Conservation (phyloP, 208 protist species). For the Endotrypanum monterogeii region DNA sequence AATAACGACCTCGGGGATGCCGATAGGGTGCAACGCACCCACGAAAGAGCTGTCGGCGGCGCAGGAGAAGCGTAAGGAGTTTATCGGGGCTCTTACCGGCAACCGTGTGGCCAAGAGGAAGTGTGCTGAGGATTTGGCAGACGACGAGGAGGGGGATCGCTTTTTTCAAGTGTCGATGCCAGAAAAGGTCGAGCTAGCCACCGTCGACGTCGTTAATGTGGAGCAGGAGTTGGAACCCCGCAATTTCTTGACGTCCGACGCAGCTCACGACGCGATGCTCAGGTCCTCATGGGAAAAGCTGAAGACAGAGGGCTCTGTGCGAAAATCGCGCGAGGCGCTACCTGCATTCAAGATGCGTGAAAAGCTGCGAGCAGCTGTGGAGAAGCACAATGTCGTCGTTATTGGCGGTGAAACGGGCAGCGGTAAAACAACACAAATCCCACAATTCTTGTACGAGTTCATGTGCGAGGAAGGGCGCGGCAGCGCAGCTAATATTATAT, state of each 20-base stretch:
- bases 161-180: slow-evolving; percentile 62
- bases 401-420: slow-evolving; percentile 97
- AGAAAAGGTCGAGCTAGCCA: slow-evolving; percentile 62
- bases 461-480: slow-evolving; percentile 85
- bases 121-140: slow-evolving; percentile 6
- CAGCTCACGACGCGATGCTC: slow-evolving; percentile 40
- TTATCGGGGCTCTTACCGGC: slow-evolving; percentile 59
- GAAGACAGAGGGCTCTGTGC: slow-evolving; percentile 48
- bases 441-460: slow-evolving; percentile 96
- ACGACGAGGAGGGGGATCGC: slow-evolving; percentile 54
- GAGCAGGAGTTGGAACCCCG: slow-evolving; percentile 36
- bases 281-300: slow-evolving; percentile 66
- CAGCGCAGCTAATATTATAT: slow-evolving; percentile 90
- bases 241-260: slow-evolving; percentile 54
- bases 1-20: slow-evolving; percentile 13
- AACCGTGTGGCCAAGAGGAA: slow-evolving; percentile 14
- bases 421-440: slow-evolving; percentile 98
- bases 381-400: slow-evolving; percentile 90
- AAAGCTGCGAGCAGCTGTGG: slow-evolving; percentile 58
- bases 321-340: slow-evolving; percentile 49
- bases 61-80: slow-evolving; percentile 68
- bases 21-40: slow-evolving; percentile 16
- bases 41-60: slow-evolving; percentile 38
- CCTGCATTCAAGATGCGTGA: slow-evolving; percentile 78
- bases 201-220: slow-evolving; percentile 43